These are phyloP conservation scores for Skeletonema grethae DNA, from an alignment of 108 stramenopile species.

Conservation along the genomic window DNA sequence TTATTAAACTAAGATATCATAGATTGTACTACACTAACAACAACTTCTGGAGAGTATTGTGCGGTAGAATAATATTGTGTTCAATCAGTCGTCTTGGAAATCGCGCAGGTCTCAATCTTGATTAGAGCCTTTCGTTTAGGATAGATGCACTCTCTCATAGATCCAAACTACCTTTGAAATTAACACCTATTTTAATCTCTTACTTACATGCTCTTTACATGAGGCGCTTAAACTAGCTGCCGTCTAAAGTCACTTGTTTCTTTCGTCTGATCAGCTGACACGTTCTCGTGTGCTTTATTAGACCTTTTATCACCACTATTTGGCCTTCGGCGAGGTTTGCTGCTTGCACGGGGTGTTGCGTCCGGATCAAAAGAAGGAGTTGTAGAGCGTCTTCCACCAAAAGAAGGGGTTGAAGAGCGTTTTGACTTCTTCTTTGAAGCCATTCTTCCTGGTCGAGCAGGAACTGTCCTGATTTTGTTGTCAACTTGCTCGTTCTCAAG, in stretches of 20 bases:
- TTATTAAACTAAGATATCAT: not conserved
- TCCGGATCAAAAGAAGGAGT: not conserved
- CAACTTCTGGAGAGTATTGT: no score
- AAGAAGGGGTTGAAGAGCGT: not conserved
- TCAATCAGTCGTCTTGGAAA: no score
- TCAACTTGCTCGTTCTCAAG: slow-evolving; percentile 25
- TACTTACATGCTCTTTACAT: not conserved
- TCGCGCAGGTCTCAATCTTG: no score
- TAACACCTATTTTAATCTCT: not conserved
- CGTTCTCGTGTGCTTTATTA: not conserved
- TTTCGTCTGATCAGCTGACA: not conserved
- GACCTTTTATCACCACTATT: slow-evolving; percentile 6
- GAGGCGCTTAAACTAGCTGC: not conserved
- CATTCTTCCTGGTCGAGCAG: slow-evolving; percentile 30
- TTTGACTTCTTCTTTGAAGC: not conserved
- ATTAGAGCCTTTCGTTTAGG: no score
- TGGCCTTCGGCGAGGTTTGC: not conserved
- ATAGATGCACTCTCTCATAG: no score
- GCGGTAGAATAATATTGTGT: no score
- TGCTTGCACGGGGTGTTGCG: not conserved
- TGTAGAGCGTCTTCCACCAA: not conserved
- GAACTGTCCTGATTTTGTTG: slow-evolving; percentile 20
- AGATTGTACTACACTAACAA: not conserved
- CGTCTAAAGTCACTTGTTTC: not conserved
- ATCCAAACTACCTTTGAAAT: not conserved